phyloP scores from a whole-genome alignment of 345 rosid species.

The Laguncularia racemosa region DNA sequence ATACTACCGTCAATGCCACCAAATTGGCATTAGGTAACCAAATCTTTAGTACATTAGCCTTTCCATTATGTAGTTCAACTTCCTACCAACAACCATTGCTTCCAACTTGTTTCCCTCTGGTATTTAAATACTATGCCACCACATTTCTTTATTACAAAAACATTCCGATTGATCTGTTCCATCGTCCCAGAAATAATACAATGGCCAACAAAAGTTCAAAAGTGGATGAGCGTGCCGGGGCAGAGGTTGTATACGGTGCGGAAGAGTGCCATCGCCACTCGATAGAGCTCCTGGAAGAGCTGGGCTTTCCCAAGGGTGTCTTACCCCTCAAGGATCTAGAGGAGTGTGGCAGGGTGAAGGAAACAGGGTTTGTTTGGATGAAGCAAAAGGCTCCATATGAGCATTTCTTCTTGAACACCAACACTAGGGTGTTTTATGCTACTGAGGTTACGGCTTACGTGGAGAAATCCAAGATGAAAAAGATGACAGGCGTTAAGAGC shows the following conservation, averaged over 20 bases:
- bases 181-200: background rate
- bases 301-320: conserved; percentile 89
- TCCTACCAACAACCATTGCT: background rate
- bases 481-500: conserved; percentile 89
- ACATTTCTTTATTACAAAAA: background rate
- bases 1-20: too few species aligned
- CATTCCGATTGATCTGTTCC: background rate
- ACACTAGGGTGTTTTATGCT: conserved; percentile 56
- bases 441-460: conserved; percentile 76
- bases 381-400: conserved; percentile 66
- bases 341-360: conserved; percentile 76
- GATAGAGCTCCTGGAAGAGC: conserved; percentile 60
- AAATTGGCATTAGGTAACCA: too few species aligned
- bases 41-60: background rate
- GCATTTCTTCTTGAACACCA: conserved; percentile 59
- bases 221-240: conserved; percentile 50
- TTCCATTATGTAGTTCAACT: conserved; percentile 14
- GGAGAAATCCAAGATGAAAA: conserved; percentile 78
- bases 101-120: too few species aligned
- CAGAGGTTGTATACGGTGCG: conserved; percentile 62
- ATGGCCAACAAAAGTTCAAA: background rate
- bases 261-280: conserved; percentile 65
- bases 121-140: background rate
- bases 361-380: conserved; percentile 94
- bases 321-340: conserved; percentile 75